A percentile compares a stretch with the other conserved stretches of the same genome.
Evolutionary conservation across 768 basidiomycete genomes (phyloP).

Genomic region (Daedaleopsis nitida): DNA sequence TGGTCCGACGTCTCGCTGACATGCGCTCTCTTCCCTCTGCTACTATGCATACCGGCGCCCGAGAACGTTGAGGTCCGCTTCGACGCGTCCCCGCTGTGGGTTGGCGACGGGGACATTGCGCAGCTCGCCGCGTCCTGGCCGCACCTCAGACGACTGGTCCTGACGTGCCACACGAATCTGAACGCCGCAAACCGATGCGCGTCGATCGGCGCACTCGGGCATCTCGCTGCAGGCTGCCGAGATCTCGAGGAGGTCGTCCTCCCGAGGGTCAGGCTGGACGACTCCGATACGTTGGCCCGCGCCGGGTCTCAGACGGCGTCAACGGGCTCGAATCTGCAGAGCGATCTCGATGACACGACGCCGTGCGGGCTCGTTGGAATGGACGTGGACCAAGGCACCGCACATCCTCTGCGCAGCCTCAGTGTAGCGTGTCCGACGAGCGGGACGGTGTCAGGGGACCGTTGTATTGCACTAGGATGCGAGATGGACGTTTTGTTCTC

Average conservation of each 20-base stretch:
- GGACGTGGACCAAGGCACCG: background rate
- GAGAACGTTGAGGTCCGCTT: conserved; percentile 8
- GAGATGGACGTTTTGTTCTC: conserved; percentile 11
- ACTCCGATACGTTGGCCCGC: background rate
- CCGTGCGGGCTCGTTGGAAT: background rate
- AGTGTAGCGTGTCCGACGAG: background rate
- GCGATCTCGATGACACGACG: background rate
- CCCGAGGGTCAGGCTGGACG: conserved; percentile 5
- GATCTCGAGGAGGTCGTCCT: conserved; percentile 3
- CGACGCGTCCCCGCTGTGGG: conserved; percentile 3
- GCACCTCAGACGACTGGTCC: conserved; percentile 1
- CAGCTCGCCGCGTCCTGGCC: conserved; percentile 1
- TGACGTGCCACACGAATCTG: conserved; percentile 1
- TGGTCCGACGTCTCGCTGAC: background rate
- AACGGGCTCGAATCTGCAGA: too few relatives aligned
- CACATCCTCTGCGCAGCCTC: conserved; percentile 5
- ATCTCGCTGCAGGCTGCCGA: background rate
- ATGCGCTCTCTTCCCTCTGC: background rate
- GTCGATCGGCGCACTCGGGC: background rate
- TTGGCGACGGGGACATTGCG: background rate
- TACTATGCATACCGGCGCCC: background rate
- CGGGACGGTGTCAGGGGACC: background rate
- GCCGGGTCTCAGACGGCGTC: too few relatives aligned
- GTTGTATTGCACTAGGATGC: background rate
- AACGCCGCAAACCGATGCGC: background rate